Conservation (phyloP, 176 grass and related monocot species). For the Tuctoria greenei region DNA sequence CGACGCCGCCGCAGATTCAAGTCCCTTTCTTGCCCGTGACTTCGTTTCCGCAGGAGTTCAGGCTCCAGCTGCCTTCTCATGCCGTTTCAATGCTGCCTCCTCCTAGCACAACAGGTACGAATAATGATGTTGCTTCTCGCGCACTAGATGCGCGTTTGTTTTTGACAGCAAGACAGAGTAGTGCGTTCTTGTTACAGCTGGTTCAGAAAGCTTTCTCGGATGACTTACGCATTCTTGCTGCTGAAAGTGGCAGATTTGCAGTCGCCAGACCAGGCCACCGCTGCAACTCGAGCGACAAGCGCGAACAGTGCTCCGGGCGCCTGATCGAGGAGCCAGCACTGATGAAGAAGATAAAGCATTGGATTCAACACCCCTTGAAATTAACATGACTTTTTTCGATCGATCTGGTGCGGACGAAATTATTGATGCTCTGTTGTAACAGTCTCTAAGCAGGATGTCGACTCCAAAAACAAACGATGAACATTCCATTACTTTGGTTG, state of each 20-base stretch:
- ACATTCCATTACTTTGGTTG: background rate
- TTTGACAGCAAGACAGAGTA: background rate
- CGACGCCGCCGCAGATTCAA: conserved; percentile 47
- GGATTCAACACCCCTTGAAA: conserved; percentile 17
- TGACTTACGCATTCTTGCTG: background rate
- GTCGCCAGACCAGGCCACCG: conserved; percentile 20
- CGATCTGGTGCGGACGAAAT: conserved; percentile 47
- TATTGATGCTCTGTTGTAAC: conserved; percentile 59
- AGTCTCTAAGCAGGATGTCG: conserved; percentile 31
- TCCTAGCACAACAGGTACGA: conserved; percentile 42
- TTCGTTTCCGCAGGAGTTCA: conserved; percentile 47
- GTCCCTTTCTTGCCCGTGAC: conserved; percentile 27
- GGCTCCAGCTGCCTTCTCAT: conserved; percentile 57
- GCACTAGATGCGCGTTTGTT: background rate
- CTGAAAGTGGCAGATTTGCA: conserved; percentile 36
- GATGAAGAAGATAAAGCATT: background rate
- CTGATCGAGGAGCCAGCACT: conserved; percentile 1
- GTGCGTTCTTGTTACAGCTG: background rate
- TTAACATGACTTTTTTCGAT: conserved; percentile 30
- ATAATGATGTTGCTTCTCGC: background rate
- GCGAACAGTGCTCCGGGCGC: background rate
- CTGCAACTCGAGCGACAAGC: conserved; percentile 6
- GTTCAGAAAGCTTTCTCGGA: background rate
- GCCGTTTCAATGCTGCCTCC: conserved; percentile 25
- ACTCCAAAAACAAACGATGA: conserved; percentile 8